Percentiles rank a stretch among this genome's conserved stretches.
Evolutionary conservation across 2,329 filamentous ascomycete species (phyloP).

Genomic region (Diplocarpon rosae): DNA sequence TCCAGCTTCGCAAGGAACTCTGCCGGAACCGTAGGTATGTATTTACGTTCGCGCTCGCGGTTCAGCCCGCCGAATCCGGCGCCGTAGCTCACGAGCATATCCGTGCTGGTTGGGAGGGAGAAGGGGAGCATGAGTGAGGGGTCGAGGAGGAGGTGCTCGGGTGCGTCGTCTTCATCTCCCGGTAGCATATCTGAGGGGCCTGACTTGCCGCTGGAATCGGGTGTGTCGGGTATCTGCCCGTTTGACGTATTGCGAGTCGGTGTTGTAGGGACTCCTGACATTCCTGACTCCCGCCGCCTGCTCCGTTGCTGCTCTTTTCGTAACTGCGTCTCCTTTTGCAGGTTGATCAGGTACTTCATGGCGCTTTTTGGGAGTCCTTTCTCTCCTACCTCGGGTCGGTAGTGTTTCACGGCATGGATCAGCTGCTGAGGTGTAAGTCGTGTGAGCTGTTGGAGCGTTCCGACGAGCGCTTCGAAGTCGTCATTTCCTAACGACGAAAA

Average conservation of each 20-base stretch:
- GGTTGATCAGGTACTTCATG: constrained; percentile 70
- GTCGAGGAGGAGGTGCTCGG: constrained; percentile 70
- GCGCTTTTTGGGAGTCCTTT: constrained; percentile 82
- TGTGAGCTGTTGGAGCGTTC: constrained; percentile 81
- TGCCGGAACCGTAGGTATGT: constrained; percentile 87
- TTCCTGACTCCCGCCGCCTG: constrained; percentile 32
- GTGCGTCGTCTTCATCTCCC: constrained; percentile 54
- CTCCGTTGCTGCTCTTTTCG: constrained; percentile 43
- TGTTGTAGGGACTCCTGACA: constrained; percentile 26
- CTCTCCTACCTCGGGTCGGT: constrained; percentile 89
- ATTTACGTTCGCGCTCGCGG: constrained; percentile 82
- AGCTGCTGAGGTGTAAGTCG: constrained; percentile 78
- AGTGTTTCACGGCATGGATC: constrained; percentile 84
- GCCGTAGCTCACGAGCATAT: constrained; percentile 93
- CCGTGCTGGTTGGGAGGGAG: constrained; percentile 86
- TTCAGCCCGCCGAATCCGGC: constrained; percentile 91
- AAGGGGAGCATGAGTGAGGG: constrained; percentile 90
- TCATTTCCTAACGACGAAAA: constrained; percentile 84
- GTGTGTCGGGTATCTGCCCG: constrained; percentile 34
- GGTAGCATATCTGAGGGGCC: constrained; percentile 17
- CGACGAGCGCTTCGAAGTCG: constrained; percentile 78
- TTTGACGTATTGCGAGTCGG: constrained; percentile 30
- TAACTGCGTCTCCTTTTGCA: constrained; percentile 63
- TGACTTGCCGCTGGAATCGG: constrained; percentile 30
- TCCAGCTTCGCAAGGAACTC: constrained; percentile 89